These are phyloP conservation scores for Euphorbia peplus DNA, from an alignment of 345 rosid genomes.

Conservation along the genomic window DNA sequence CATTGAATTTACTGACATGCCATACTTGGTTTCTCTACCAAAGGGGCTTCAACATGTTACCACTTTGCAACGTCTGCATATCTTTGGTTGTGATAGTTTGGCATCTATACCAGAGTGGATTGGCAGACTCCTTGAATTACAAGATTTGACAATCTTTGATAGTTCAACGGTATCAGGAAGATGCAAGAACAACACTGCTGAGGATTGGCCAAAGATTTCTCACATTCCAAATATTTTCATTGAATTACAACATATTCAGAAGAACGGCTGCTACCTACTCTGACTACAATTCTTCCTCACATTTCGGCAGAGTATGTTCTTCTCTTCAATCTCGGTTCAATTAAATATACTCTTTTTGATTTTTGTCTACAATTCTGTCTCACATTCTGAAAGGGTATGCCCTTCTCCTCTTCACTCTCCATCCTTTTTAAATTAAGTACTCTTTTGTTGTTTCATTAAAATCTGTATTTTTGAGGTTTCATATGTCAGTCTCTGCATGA, in stretches of 20 bases:
- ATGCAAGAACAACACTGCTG: not conserved
- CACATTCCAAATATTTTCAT: not conserved
- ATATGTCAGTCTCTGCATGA: too few relatives aligned
- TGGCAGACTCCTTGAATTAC: not conserved
- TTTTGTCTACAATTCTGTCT: too few relatives aligned
- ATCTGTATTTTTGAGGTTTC: too few relatives aligned
- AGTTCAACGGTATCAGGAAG: not conserved
- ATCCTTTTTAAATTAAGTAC: too few relatives aligned
- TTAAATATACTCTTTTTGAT: too few relatives aligned
- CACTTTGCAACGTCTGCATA: not conserved
- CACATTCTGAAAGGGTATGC: too few relatives aligned
- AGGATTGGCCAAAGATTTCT: not conserved
- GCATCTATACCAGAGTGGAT: not conserved
- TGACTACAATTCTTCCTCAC: too few relatives aligned
- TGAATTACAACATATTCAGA: not conserved
- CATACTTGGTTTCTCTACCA: not conserved
- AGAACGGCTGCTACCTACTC: not conserved
- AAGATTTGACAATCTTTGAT: not conserved
- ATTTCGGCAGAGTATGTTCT: too few relatives aligned
- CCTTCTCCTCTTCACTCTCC: too few relatives aligned
- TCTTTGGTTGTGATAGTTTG: not conserved
- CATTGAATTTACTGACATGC: not conserved
- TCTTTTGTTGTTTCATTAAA: too few relatives aligned
- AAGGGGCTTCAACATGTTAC: conserved; percentile 1
- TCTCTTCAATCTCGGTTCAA: too few relatives aligned